Percentiles rank a stretch among this genome's conserved stretches.
These are phyloP conservation scores for Skeletonema tropicum DNA, from an alignment of 108 stramenopile genomes.

Conservation along the genomic window DNA sequence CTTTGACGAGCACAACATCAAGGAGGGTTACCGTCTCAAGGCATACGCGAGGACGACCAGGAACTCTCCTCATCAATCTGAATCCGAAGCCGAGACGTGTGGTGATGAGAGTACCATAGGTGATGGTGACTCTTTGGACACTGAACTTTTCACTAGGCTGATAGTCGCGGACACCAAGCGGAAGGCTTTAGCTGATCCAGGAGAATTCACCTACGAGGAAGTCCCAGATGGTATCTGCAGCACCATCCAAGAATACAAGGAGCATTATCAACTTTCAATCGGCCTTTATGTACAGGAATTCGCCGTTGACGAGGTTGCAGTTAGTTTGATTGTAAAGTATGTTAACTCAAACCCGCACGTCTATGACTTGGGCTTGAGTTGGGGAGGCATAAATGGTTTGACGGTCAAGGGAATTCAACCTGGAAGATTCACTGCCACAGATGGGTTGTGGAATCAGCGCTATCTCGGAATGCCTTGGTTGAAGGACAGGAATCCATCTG, in stretches of 20 bases:
- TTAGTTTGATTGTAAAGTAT: slow-evolving; percentile 62
- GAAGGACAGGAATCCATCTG: slow-evolving; percentile 12
- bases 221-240: slow-evolving; percentile 26
- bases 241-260: slow-evolving; percentile 78
- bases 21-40: slow-evolving; percentile 63
- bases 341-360: slow-evolving; percentile 71
- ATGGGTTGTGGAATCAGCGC: slow-evolving; percentile 76
- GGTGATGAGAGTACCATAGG: slow-evolving; percentile 43
- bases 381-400: slow-evolving; percentile 89
- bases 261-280: slow-evolving; percentile 66
- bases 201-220: slow-evolving; percentile 38
- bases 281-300: slow-evolving; percentile 89
- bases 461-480: slow-evolving; percentile 34
- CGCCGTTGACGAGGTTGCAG: slow-evolving; percentile 80
- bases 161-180: slow-evolving; percentile 30
- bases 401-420: slow-evolving; percentile 82
- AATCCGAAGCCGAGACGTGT: slow-evolving; percentile 36
- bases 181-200: slow-evolving; percentile 18
- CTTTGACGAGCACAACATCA: slow-evolving; percentile 66
- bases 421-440: slow-evolving; percentile 78
- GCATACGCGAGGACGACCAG: slow-evolving; percentile 52
- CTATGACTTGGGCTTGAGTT: slow-evolving; percentile 77
- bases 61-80: slow-evolving; percentile 13
- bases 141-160: slow-evolving; percentile 43
- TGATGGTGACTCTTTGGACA: slow-evolving; percentile 37